These are phyloP conservation scores for Myxozyma mucilagina DNA, from an alignment of 805 yeast genomes.

Conservation along the genomic window DNA sequence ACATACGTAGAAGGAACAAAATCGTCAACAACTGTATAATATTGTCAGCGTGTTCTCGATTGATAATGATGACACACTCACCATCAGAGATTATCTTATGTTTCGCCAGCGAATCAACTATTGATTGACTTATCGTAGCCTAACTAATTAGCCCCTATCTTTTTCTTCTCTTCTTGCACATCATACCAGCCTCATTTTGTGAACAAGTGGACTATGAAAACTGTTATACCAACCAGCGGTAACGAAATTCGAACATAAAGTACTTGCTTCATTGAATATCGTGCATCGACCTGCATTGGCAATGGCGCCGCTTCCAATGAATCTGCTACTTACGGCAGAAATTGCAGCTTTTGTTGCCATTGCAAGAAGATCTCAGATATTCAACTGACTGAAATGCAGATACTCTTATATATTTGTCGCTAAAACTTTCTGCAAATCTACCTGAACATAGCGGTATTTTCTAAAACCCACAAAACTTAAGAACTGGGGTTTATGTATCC, in stretches of 20 bases:
- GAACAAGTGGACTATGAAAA: constrained; percentile 8
- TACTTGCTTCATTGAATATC: neutral
- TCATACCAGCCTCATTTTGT: constrained; percentile 17
- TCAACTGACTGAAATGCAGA: neutral
- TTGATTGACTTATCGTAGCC: constrained; percentile 30
- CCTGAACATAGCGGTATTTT: too few relatives aligned
- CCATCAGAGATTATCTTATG: constrained; percentile 51
- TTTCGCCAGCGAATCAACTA: constrained; percentile 45
- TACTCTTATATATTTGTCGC: too few relatives aligned
- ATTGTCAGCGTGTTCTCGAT: neutral
- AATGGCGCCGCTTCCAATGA: neutral
- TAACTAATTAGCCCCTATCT: neutral
- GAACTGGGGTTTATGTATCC: too few relatives aligned
- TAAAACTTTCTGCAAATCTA: too few relatives aligned
- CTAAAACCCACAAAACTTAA: too few relatives aligned
- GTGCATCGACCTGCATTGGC: neutral
- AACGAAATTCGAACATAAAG: neutral
- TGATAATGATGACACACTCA: neutral
- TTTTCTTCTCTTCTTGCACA: neutral
- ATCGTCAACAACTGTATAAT: constrained; percentile 30
- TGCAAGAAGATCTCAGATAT: neutral
- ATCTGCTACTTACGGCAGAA: neutral
- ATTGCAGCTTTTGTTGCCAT: neutral
- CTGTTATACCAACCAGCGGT: neutral
- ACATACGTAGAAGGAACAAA: constrained; percentile 24